These are phyloP conservation scores for Amaranthus cruentus DNA, from an alignment of 148 eudicot genomes.

Conservation along the genomic window DNA sequence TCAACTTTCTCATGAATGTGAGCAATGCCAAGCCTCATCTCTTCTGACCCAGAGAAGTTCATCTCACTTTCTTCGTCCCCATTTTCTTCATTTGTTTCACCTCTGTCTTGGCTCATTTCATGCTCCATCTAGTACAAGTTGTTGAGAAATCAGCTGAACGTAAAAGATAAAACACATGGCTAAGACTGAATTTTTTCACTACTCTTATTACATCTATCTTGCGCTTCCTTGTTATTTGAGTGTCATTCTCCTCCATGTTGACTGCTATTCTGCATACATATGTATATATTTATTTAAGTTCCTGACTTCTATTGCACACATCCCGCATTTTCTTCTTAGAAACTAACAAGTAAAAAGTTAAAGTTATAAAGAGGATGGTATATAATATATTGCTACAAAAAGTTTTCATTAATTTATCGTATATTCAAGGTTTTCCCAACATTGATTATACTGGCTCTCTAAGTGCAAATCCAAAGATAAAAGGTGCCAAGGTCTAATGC, in stretches of 20 bases:
- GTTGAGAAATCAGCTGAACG: conserved; percentile 12
- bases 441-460: neutral
- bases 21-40: conserved; percentile 64
- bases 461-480: neutral
- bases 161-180: neutral
- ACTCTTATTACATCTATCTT: conserved; percentile 35
- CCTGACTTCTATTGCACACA: neutral
- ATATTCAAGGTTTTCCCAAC: no score
- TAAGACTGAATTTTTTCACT: neutral
- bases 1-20: conserved; percentile 70
- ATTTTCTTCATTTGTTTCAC: conserved; percentile 35
- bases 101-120: conserved; percentile 29
- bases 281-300: neutral
- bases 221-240: conserved; percentile 45
- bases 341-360: neutral
- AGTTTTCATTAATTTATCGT: no score
- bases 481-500: no score
- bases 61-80: conserved; percentile 53
- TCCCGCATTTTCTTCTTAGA: neutral
- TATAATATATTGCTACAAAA: neutral
- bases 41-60: conserved; percentile 56
- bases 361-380: neutral
- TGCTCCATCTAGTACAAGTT: conserved; percentile 45
- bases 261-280: conserved; percentile 15
- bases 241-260: conserved; percentile 43